Conservation (phyloP, 2,329 filamentous ascomycete species). For the Aspergillus glaucus region DNA sequence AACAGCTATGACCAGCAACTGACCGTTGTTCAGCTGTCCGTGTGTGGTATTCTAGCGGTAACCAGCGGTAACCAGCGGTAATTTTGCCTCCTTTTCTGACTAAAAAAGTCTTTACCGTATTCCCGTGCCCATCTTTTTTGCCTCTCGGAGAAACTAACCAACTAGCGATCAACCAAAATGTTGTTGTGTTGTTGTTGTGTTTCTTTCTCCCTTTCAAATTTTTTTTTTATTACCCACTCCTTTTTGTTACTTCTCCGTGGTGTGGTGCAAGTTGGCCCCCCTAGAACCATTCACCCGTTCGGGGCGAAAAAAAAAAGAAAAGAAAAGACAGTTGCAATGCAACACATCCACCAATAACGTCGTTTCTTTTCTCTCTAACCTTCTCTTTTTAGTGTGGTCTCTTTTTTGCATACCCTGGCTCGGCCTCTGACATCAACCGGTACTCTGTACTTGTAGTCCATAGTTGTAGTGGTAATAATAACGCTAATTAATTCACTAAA, state of each 20-base stretch:
- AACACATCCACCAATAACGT: background rate
- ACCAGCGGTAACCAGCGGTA: background rate
- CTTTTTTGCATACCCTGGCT: constrained; percentile 5
- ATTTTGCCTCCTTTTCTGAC: background rate
- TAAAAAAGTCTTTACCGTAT: background rate
- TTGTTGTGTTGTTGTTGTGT: background rate
- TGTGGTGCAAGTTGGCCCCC: background rate
- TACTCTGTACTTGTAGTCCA: constrained; percentile 10
- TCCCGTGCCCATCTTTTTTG: background rate
- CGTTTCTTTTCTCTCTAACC: background rate
- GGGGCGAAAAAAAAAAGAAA: constrained; percentile 8
- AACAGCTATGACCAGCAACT: background rate
- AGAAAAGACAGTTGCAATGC: constrained; percentile 23
- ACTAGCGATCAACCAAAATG: background rate
- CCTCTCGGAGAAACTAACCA: background rate
- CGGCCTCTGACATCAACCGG: constrained; percentile 34
- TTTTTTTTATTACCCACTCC: constrained; percentile 2
- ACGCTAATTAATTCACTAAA: too few species aligned
- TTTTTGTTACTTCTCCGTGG: background rate
- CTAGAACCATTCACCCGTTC: background rate
- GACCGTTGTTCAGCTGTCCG: background rate
- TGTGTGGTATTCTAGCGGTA: background rate
- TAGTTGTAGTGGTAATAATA: background rate
- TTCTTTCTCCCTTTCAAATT: background rate
- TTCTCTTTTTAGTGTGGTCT: constrained; percentile 2